Percentiles rank a stretch among this genome's conserved stretches.
Evolutionary conservation across 1,139 yeast species (phyloP).

Genomic region (Debaryomyces nepalensis): DNA sequence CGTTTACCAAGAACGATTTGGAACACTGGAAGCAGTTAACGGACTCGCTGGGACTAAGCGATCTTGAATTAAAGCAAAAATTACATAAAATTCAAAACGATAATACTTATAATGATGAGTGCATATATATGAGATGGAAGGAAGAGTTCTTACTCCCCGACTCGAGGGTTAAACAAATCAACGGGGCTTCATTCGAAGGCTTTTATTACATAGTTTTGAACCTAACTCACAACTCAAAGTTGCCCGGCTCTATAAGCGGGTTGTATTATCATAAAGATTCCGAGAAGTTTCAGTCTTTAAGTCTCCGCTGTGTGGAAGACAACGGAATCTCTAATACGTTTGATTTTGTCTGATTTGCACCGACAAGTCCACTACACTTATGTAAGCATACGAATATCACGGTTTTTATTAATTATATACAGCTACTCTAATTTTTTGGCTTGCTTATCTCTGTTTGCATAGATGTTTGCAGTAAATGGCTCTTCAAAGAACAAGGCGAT

Average conservation of each 20-base stretch:
- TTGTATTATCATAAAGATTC: slow-evolving; percentile 79
- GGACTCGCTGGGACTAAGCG: slow-evolving; percentile 34
- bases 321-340: slow-evolving; percentile 32
- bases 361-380: slow-evolving; percentile 1
- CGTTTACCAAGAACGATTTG: slow-evolving; percentile 69
- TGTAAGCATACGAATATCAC: background rate
- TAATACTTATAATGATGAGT: slow-evolving; percentile 37
- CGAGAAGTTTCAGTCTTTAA: slow-evolving; percentile 69
- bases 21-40: slow-evolving; percentile 88
- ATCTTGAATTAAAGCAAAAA: slow-evolving; percentile 31
- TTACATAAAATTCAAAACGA: slow-evolving; percentile 38
- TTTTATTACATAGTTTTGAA: slow-evolving; percentile 87
- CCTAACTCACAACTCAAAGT: slow-evolving; percentile 43
- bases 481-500: slow-evolving; percentile 89
- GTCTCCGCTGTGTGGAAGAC: slow-evolving; percentile 39
- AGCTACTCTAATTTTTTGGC: slow-evolving; percentile 6
- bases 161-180: slow-evolving; percentile 63
- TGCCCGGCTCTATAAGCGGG: slow-evolving; percentile 71
- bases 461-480: slow-evolving; percentile 92
- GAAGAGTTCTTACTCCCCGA: slow-evolving; percentile 87
- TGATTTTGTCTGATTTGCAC: slow-evolving; percentile 25
- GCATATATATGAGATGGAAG: slow-evolving; percentile 91
- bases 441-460: slow-evolving; percentile 48
- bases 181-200: slow-evolving; percentile 91
- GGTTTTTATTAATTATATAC: background rate